phyloP scores from a whole-genome alignment of 345 rosid species.

The Lumnitzera racemosa region DNA sequence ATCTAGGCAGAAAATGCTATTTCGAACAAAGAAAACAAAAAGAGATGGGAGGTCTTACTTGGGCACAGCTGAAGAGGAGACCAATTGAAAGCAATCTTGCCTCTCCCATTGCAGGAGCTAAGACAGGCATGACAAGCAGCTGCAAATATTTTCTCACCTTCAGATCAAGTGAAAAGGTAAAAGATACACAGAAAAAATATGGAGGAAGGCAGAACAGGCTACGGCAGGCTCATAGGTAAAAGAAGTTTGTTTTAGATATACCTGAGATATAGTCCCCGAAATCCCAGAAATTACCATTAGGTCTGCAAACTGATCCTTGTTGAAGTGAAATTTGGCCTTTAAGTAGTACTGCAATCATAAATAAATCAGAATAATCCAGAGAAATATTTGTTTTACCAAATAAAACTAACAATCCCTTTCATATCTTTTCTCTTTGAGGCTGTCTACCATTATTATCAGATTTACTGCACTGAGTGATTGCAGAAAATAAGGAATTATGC shows the following conservation, averaged over 20 bases:
- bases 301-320: conserved; percentile 86
- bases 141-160: conserved; percentile 19
- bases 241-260: conserved; percentile 8
- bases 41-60: conserved; percentile 32
- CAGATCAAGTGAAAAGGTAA: background rate
- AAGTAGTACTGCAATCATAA: conserved; percentile 58
- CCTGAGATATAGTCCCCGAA: conserved; percentile 88
- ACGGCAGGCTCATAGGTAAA: background rate
- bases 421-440: too few relatives aligned
- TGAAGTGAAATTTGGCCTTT: conserved; percentile 80
- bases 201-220: background rate
- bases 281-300: conserved; percentile 74
- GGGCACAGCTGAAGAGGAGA: conserved; percentile 60
- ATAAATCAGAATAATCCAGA: background rate
- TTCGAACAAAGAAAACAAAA: background rate
- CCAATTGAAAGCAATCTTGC: conserved; percentile 67
- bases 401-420: too few relatives aligned
- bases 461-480: too few relatives aligned
- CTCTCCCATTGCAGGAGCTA: conserved; percentile 71
- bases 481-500: background rate
- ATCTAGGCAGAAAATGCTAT: too few relatives aligned
- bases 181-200: background rate
- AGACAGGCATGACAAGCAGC: conserved; percentile 73
- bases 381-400: too few relatives aligned
- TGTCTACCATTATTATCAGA: too few relatives aligned